Conservation (phyloP, 2,329 filamentous ascomycete genomes). For the Sarocladiaceae sp. region DNA sequence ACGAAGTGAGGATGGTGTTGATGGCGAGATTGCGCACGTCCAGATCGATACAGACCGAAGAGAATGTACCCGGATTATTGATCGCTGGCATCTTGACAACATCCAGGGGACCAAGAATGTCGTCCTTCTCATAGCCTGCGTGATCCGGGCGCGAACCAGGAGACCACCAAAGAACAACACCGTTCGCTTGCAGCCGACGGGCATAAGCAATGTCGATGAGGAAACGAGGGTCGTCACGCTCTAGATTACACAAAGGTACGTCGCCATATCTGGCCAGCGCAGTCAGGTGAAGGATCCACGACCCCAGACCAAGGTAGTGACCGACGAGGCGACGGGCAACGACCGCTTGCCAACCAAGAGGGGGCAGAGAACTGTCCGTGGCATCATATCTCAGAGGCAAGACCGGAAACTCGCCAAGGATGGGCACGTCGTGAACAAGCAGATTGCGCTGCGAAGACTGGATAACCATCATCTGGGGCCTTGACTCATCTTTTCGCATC, state of each 20-base stretch:
- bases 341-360: conserved; percentile 88
- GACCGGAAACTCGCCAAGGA: conserved; percentile 77
- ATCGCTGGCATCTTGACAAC: conserved; percentile 85
- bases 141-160: conserved; percentile 81
- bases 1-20: conserved; percentile 95
- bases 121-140: conserved; percentile 90
- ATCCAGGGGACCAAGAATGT: conserved; percentile 76
- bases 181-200: conserved; percentile 79
- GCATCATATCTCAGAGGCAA: conserved; percentile 75
- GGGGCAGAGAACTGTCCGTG: conserved; percentile 79
- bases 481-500: conserved; percentile 76
- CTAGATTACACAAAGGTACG: conserved; percentile 89
- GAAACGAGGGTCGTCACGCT: conserved; percentile 88
- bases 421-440: conserved; percentile 77
- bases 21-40: conserved; percentile 92
- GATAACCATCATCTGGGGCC: conserved; percentile 77
- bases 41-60: conserved; percentile 92
- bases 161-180: conserved; percentile 97
- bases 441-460: conserved; percentile 82
- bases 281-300: conserved; percentile 85
- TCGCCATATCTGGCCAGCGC: conserved; percentile 88
- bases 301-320: conserved; percentile 87
- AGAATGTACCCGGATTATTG: conserved; percentile 90
- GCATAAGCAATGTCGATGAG: conserved; percentile 96
- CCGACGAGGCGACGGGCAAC: conserved; percentile 79